These are phyloP conservation scores for Penicillium digitatum DNA, from an alignment of 2,329 filamentous ascomycete species.

Conservation along the genomic window DNA sequence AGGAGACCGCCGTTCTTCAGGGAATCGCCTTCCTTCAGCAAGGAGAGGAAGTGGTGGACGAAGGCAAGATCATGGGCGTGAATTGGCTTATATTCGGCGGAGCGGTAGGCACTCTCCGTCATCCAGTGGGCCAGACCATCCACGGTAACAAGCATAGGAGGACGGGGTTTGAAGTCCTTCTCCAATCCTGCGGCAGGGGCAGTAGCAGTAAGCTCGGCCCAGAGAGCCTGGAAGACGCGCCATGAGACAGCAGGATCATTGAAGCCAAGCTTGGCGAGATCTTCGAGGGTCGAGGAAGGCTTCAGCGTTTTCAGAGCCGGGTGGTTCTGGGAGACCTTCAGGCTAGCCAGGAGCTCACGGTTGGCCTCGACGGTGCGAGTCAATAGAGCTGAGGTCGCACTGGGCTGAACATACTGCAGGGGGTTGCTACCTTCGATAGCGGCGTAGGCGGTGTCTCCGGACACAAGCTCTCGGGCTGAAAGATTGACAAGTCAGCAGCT, in stretches of 20 bases:
- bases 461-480: constrained; percentile 73
- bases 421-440: constrained; percentile 57
- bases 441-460: constrained; percentile 75
- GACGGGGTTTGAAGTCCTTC: constrained; percentile 47
- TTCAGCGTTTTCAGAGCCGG: constrained; percentile 59
- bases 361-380: constrained; percentile 71
- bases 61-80: constrained; percentile 82
- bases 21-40: constrained; percentile 49
- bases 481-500: constrained; percentile 16
- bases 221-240: constrained; percentile 75
- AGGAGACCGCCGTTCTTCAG: constrained; percentile 73
- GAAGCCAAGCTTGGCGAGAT: constrained; percentile 65
- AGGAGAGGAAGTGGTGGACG: constrained; percentile 68
- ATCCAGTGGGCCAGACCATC: constrained; percentile 82
- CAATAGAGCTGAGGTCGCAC: constrained; percentile 71
- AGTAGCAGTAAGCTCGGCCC: constrained; percentile 67
- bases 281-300: constrained; percentile 58
- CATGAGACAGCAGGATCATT: constrained; percentile 74
- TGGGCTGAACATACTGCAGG: constrained; percentile 68
- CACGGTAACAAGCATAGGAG: constrained; percentile 67
- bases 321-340: constrained; percentile 52
- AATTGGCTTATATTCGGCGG: constrained; percentile 65
- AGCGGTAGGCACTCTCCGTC: constrained; percentile 70
- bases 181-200: constrained; percentile 42
- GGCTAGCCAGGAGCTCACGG: constrained; percentile 55